Evolutionary conservation across 1,139 yeast genomes (phyloP).

Genomic region (Taiozyma sp.): DNA sequence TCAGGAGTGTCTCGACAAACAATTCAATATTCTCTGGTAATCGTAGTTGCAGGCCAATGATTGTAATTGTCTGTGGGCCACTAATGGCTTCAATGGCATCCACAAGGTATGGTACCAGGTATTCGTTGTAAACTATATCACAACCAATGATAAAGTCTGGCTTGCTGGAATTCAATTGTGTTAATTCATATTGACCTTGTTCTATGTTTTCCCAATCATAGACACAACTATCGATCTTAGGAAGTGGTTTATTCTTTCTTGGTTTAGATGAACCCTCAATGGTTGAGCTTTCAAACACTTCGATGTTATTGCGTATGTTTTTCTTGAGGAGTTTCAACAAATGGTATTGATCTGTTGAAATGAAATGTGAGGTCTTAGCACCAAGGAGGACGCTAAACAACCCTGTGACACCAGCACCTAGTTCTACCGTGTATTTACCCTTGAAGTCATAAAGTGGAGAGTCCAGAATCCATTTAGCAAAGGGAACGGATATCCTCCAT

Average conservation of each 20-base stretch:
- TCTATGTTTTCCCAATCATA: constrained; percentile 63
- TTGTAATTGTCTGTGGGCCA: constrained; percentile 31
- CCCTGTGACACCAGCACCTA: constrained; percentile 68
- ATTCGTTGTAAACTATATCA: constrained; percentile 70
- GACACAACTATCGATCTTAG: constrained; percentile 40
- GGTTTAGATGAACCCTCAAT: neutral
- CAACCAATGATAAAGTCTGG: constrained; percentile 57
- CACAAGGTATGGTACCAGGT: constrained; percentile 48
- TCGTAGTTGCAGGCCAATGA: constrained; percentile 54
- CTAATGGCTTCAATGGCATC: constrained; percentile 36
- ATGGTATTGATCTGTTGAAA: constrained; percentile 63
- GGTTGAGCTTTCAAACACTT: neutral
- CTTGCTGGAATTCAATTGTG: constrained; percentile 8
- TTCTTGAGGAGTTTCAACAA: constrained; percentile 44
- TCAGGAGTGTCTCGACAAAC: constrained; percentile 37
- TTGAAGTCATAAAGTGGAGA: constrained; percentile 9
- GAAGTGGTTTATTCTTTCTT: neutral
- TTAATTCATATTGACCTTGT: constrained; percentile 28
- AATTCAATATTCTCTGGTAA: constrained; percentile 46
- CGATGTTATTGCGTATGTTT: constrained; percentile 40
- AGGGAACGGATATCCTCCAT: constrained; percentile 51
- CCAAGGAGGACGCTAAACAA: constrained; percentile 46
- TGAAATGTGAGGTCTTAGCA: constrained; percentile 31
- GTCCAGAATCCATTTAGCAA: constrained; percentile 50
- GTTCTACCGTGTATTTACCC: constrained; percentile 41